Base-by-base conservation (phyloP, 768 basidiomycete genomes). In the Kwoniella shandongensis region DNA sequence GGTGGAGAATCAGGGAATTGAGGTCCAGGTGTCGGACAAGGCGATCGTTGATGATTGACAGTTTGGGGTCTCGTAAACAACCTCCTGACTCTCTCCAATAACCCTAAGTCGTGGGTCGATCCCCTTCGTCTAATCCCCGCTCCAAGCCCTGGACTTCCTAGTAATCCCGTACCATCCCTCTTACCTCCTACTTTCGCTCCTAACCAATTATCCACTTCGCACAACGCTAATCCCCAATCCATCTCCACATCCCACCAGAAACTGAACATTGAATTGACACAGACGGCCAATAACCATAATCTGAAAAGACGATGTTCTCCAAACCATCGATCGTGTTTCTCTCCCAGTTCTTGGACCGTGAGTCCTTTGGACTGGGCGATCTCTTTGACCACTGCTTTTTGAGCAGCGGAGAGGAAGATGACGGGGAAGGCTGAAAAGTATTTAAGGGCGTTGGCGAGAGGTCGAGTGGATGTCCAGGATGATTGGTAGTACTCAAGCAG, bases 161-260 rank as follows among this genome's bases (percentile, higher is more conserved):
- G 23, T 2, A 54, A 25, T 4, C 54, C 53, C 2, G 41, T 23
- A 48, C 48, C 47, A 18, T 49, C 40, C 23, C 40, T 41, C 26
- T 52, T 41, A 2, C 55, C 23, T 22, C 32, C 51, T 13, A 49
- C 32, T 30, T 38, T 58, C 1, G 59, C 40, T 3, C 58, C 55
- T 17, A 70, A 51, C 78, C 78, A 79, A 4, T 75, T 76, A 15
- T 65, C 57, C 3, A 70, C 61, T 6, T 81, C 81, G 57, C 98
- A 79, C 40, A 97, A 78, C 42, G 85, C 83, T 52, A 99, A 81
- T 4, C 96, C 96, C 93, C 94, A 99, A 74, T 99, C 96, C 74
- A 94, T 89, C 45, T 90, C 91, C 40, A 98, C 83, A 77, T 98
- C 96, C 96, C 96, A 99, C 89, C 91, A 99, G 76, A 94, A 98